Base-by-base conservation (phyloP, 495 filamentous ascomycete genomes). In the Hypoxylon lienhwacheense region DNA sequence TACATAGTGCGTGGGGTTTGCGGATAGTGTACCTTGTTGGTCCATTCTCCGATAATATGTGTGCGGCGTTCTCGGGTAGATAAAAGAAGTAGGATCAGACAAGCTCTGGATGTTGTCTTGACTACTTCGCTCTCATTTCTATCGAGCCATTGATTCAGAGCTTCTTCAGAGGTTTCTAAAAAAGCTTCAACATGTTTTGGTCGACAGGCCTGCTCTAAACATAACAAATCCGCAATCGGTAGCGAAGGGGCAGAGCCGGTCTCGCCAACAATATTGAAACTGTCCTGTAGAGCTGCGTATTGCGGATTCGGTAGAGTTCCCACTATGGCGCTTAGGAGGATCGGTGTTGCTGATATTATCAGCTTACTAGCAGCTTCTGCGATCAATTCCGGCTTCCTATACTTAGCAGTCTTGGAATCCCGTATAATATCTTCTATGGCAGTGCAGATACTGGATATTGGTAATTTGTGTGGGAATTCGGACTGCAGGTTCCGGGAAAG, bases 371-470 rank as follows among this genome's bases (percentile, higher is more conserved):
- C 73, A 7, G 82, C 82, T 61, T 90, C 88, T 10, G 84, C 81
- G 3, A 85, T 80, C 10, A 90, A 69, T 52, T 90, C 86, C 0
- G 87, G 86, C 3, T 82, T 80, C n/a, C 82, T 78, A 46, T 76
- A 76, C 14, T 69, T 71, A 1, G 64, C 72, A 4, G 47, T 65
- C 31, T 67, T 50, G 36, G 68, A 66, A 26, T 74, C 68, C 16
- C 43, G 39, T 8, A 78, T 59, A 12, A 76, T 68, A 2, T 47
- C 51, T 5, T 57, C 51, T 7, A 79, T 7, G 10, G 34, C 21
- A 31, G 39, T 36, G 10, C 31, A 53, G 11, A 66, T 22, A 25
- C 64, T 32, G 24, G 29, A 7, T 11, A 53, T 46, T 1, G 60
- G 51, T n/a, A 61, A n/a, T 16, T 31, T 33, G 11, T 28, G 5